phyloP scores from a whole-genome alignment of 352 stramenopile genomes.

The Phytopythium kandeliae region DNA sequence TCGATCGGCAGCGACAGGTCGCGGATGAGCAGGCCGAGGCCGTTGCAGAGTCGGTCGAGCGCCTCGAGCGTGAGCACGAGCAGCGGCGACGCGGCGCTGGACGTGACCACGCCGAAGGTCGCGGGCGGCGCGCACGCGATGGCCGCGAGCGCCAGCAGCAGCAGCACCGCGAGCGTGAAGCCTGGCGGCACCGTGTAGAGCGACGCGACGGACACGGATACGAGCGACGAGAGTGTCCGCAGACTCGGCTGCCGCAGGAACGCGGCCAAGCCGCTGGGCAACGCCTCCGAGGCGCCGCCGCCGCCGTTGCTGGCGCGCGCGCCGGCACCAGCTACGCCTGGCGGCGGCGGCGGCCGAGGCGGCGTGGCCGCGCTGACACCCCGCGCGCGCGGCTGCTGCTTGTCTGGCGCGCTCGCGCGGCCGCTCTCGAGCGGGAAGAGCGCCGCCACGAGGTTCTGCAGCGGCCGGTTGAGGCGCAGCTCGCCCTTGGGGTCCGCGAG shows the following conservation, averaged over 20 bases:
- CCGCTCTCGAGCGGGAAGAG: slow-evolving; percentile 51
- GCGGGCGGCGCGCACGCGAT: slow-evolving; percentile 50
- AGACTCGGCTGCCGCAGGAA: slow-evolving; percentile 36
- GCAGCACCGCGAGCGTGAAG: slow-evolving; percentile 65
- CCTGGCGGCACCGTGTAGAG: slow-evolving; percentile 57
- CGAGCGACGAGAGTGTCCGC: slow-evolving; percentile 60
- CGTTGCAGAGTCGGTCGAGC: slow-evolving; percentile 59
- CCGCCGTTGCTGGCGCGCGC: background rate
- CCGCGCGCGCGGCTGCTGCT: slow-evolving; percentile 19
- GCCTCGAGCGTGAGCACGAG: slow-evolving; percentile 28
- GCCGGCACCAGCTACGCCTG: too few species aligned
- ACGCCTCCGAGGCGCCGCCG: background rate
- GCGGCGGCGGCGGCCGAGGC: background rate
- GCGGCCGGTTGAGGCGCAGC: slow-evolving; percentile 59
- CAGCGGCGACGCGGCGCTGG: slow-evolving; percentile 27
- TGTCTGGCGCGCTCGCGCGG: slow-evolving; percentile 29
- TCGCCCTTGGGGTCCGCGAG: slow-evolving; percentile 16
- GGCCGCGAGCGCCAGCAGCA: slow-evolving; percentile 54
- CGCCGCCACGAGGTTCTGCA: slow-evolving; percentile 50
- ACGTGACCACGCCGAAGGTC: slow-evolving; percentile 23
- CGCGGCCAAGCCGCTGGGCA: background rate
- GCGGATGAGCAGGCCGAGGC: slow-evolving; percentile 52
- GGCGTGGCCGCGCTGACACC: background rate
- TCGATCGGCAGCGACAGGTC: slow-evolving; percentile 58
- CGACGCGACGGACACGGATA: slow-evolving; percentile 64